Percentiles rank a stretch among this genome's conserved stretches.
Evolutionary conservation across 2,329 filamentous ascomycete genomes (phyloP).

Genomic region (Xylariaceae sp.): DNA sequence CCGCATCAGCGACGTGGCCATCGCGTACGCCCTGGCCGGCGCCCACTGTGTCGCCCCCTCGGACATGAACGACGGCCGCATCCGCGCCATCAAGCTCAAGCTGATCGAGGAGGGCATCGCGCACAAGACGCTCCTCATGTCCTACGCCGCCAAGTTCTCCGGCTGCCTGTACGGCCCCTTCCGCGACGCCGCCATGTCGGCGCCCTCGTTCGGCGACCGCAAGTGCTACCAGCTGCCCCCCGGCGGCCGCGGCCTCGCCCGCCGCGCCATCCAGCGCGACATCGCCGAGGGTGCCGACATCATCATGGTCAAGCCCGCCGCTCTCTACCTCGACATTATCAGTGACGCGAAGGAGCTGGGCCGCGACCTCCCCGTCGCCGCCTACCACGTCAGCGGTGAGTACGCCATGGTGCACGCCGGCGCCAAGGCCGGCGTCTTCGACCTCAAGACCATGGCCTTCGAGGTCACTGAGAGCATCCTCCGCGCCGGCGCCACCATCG

Average conservation of each 20-base stretch:
- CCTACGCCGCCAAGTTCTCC: constrained; percentile 95
- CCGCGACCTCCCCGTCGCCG: constrained; percentile 84
- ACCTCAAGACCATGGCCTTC: constrained; percentile 89
- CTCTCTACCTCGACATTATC: constrained; percentile 95
- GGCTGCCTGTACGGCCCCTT: constrained; percentile 96
- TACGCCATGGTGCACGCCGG: constrained; percentile 97
- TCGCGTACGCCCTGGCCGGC: constrained; percentile 91
- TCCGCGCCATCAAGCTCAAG: constrained; percentile 96
- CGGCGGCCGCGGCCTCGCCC: constrained; percentile 83
- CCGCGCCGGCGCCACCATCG: constrained; percentile 84
- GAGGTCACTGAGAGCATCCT: constrained; percentile 92
- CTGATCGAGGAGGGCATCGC: constrained; percentile 91
- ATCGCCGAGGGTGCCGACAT: constrained; percentile 93
- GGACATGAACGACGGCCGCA: constrained; percentile 98
- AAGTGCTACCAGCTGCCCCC: constrained; percentile 96
- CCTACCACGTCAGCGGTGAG: constrained; percentile 96
- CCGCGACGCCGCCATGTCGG: constrained; percentile 88
- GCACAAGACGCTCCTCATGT: constrained; percentile 90
- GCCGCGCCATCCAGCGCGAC: constrained; percentile 83
- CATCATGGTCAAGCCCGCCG: constrained; percentile 98
- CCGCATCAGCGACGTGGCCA: constrained; percentile 92
- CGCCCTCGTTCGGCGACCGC: constrained; percentile 87
- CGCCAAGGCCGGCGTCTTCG: constrained; percentile 93
- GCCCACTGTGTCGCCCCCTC: constrained; percentile 96
- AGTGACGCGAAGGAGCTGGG: constrained; percentile 93